phyloP scores from a whole-genome alignment of 176 grass and related monocot genomes.

The Poa annua region DNA sequence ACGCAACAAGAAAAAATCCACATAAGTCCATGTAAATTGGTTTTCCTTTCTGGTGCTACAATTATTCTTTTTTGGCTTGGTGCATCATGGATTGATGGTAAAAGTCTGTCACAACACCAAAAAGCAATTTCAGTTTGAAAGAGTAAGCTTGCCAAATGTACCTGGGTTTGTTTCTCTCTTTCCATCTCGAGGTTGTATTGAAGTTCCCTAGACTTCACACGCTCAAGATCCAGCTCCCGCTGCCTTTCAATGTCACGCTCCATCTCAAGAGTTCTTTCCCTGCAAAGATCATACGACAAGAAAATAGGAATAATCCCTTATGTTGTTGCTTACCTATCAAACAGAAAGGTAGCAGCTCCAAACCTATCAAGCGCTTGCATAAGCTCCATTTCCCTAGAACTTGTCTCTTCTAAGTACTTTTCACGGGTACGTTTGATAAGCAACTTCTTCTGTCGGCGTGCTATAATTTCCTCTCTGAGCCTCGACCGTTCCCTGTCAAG shows the following conservation, averaged over 20 bases:
- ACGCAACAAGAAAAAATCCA: background rate
- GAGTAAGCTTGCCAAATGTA: slow-evolving; percentile 32
- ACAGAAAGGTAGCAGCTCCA: slow-evolving; percentile 26
- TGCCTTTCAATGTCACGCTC: slow-evolving; percentile 88
- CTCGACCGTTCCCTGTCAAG: slow-evolving; percentile 75
- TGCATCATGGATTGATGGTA: background rate
- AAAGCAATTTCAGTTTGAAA: background rate
- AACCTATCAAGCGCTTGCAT: slow-evolving; percentile 95
- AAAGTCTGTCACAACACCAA: background rate
- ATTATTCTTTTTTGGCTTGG: slow-evolving; percentile 10
- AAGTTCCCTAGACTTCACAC: slow-evolving; percentile 81
- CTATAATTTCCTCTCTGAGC: slow-evolving; percentile 86
- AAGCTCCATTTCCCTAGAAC: slow-evolving; percentile 79
- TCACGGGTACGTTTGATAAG: slow-evolving; percentile 74
- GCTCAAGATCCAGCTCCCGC: slow-evolving; percentile 77
- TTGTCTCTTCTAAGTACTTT: slow-evolving; percentile 84
- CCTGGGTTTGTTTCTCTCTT: slow-evolving; percentile 90
- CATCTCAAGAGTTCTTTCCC: slow-evolving; percentile 71
- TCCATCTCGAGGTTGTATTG: slow-evolving; percentile 90
- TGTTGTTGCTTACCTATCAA: slow-evolving; percentile 14
- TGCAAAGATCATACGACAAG: slow-evolving; percentile 38
- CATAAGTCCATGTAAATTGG: background rate
- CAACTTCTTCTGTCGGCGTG: slow-evolving; percentile 83
- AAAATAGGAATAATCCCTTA: slow-evolving; percentile 28
- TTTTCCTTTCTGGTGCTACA: background rate